Evolutionary conservation across 2,329 filamentous ascomycete species (phyloP).

Genomic region (Bertia moriformis): DNA sequence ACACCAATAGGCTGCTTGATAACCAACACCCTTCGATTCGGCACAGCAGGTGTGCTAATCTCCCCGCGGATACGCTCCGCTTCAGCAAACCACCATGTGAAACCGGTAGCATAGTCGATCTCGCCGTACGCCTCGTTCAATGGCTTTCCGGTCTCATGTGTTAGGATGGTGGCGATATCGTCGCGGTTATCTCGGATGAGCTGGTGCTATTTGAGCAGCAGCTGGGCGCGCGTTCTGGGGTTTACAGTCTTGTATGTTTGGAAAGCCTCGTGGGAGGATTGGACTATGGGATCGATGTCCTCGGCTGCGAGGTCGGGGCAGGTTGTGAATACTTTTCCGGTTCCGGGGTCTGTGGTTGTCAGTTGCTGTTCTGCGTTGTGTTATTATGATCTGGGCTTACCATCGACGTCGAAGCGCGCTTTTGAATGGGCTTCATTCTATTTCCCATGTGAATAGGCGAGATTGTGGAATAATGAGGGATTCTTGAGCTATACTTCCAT

Average conservation of each 20-base stretch:
- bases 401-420: too few species aligned
- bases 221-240: constrained; percentile 6
- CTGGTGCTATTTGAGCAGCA: constrained; percentile 18
- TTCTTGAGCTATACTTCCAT: too few species aligned
- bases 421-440: too few species aligned
- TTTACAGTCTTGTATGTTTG: neutral
- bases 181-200: constrained; percentile 18
- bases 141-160: constrained; percentile 40
- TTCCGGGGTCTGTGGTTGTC: constrained; percentile 1
- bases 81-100: constrained; percentile 41
- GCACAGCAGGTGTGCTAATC: constrained; percentile 40
- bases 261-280: constrained; percentile 1
- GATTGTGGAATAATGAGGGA: too few species aligned
- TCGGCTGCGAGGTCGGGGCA: neutral
- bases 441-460: too few species aligned
- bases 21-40: constrained; percentile 51
- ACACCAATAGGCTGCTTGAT: constrained; percentile 65
- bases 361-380: too few species aligned
- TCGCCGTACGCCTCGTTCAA: constrained; percentile 36
- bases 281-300: constrained; percentile 1
- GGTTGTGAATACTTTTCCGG: neutral
- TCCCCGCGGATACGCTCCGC: constrained; percentile 34
- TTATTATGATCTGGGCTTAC: too few species aligned
- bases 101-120: constrained; percentile 36
- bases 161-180: constrained; percentile 22